These are phyloP conservation scores for Coemansia sp. DNA, from an alignment of 192 early-diverging fungal species.

Conservation along the genomic window DNA sequence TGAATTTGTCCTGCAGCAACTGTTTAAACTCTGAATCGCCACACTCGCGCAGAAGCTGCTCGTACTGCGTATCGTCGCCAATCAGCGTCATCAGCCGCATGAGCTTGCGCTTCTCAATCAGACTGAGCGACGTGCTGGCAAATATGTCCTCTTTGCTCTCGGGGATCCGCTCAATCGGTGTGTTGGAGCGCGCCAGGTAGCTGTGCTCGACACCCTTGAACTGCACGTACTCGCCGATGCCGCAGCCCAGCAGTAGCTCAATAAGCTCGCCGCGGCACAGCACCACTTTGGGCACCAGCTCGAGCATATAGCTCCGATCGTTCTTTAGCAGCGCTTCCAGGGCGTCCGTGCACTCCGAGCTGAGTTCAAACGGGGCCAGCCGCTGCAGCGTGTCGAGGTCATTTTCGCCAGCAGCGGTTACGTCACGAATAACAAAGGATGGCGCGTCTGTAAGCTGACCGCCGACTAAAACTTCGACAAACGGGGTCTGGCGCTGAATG, in stretches of 20 bases:
- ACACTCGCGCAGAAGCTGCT: constrained; percentile 3
- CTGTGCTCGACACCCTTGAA: constrained; percentile 79
- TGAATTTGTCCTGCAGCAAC: constrained; percentile 58
- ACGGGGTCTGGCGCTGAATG: constrained; percentile 14
- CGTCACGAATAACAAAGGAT: constrained; percentile 4
- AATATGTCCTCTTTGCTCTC: constrained; percentile 92
- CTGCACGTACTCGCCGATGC: constrained; percentile 83
- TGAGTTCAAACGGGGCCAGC: not conserved
- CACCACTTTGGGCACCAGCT: constrained; percentile 58
- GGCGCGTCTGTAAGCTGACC: not conserved
- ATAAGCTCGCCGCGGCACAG: constrained; percentile 68
- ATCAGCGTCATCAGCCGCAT: constrained; percentile 84
- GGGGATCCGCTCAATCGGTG: constrained; percentile 68
- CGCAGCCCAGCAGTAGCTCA: constrained; percentile 70
- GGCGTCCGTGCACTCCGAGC: not conserved
- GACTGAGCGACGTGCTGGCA: constrained; percentile 63
- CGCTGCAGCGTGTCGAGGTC: not conserved
- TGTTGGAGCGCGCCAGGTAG: constrained; percentile 50
- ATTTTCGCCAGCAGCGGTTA: not conserved
- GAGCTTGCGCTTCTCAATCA: constrained; percentile 86
- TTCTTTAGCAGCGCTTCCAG: constrained; percentile 13
- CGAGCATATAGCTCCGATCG: constrained; percentile 31
- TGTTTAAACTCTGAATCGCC: constrained; percentile 25
- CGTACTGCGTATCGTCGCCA: constrained; percentile 33
- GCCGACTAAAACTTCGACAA: constrained; percentile 10